Evolutionary conservation across 23 red algal genomes (phyloP), one percentile per base, ranked within the genome.

Genomic region (Chondrus crispus): DNA sequence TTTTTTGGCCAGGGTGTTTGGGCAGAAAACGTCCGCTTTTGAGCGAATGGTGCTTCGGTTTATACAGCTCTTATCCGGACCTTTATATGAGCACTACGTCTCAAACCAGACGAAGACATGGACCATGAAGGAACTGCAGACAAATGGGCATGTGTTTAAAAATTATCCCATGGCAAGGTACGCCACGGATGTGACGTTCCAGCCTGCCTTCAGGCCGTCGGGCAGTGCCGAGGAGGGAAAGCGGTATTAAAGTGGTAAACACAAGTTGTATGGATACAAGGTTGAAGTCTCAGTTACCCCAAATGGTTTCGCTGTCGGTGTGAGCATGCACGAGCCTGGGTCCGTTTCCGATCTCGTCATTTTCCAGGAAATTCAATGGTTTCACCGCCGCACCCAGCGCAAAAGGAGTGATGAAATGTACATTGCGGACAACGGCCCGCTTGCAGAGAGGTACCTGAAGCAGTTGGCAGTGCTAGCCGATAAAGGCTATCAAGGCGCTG

Each of bases 401-500:
- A 57, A 57, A 22, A 57, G 22, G 16, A 57, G 22, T 22, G 52
- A 57, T 57, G 52, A 57, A 22, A 22, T 57, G 52, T 57, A 14
- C 22, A 16, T 16, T 22, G 52, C 16, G 16, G 74, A 80, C 24
- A 46, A 37, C 12, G 74, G 74, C 4, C 16, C 18, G 46, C 9
- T 51, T 13, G 36, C 4, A 51, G 74, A 80, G 12, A 80, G 52
- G 22, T 80, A n/a, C 52, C 28, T 33, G 24, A 51, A 50, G n/a
- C n/a, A 5, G 41, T 62, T 48, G 51, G 51, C 39, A 41, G 22
- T 83, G 43, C 13, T 83, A 2, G 13, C 44, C 30, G 50, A 83
- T 46, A 83, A 83, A 62, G 79, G 49, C 3, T 83, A 83, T 35
- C 79, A 83, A 62, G 79, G 51, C 26, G 79, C 35, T 5, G 3